Base-by-base conservation (phyloP, 768 basidiomycete genomes). In the Amanita molliuscula region DNA sequence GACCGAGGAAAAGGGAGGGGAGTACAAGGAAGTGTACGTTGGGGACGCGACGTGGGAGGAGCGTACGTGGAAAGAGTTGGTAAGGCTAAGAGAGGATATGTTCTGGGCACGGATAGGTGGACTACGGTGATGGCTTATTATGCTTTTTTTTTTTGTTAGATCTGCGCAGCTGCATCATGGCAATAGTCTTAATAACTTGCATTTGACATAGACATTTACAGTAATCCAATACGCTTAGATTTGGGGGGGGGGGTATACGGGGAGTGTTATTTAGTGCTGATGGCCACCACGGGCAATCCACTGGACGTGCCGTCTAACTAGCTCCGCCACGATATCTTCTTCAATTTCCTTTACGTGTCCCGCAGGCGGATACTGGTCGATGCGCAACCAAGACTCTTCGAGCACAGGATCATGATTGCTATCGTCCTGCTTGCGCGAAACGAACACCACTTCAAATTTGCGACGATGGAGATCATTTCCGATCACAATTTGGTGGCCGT, bases 401-500 rank as follows among this genome's bases (percentile, higher is more conserved):
- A 78, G 84, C 10, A 54, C 58, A 23, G 38, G 25, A 13, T 25
- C 26, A 36, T 53, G 57, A 20, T 52, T 29, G 10, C 46, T 41
- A 26, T 50, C 50, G 20, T 52, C 59, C 13, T 52, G 55, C 46
- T 67, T 72, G 37, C 67, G 79, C 16, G 88, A 87, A 26, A 99
- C 85, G 59, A 98, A 87, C 4, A 95, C 88, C 49, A 99, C 95
- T 62, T 93, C 87, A 54, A 77, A 77, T 64, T 99, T 99, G 47
- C 96, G 79, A 33, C 78, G 77, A 60, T 93, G 79, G n/a, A 99
- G 80, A 53, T 92, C 86, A 65, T 99, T 99, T 16, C 91, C 96
- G 54, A 99, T 90, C 47, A 99, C 96, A 25, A 96, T 82, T 62
- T 98, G 94, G 63, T 98, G 96, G 1, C 94, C 93, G 64, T 98